These are phyloP conservation scores for Cadophora gregata DNA, from an alignment of 2,329 filamentous ascomycete species.

Conservation along the genomic window DNA sequence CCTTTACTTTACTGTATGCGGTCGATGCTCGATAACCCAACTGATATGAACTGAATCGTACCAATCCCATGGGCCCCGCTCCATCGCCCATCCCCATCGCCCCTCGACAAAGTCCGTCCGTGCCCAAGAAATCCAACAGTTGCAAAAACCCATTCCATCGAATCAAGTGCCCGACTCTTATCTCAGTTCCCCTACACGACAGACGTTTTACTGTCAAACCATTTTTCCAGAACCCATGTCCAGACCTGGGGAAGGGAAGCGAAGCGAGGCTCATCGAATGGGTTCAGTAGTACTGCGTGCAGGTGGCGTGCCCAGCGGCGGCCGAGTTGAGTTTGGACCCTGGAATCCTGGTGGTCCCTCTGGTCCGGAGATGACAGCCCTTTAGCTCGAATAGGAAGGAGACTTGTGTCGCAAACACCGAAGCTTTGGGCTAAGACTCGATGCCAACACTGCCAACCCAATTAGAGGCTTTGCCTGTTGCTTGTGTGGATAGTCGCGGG, in stretches of 20 bases:
- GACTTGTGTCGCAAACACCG: slow-evolving; percentile 6
- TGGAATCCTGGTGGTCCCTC: too few species aligned
- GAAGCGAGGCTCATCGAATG: slow-evolving; percentile 11
- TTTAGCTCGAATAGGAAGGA: slow-evolving; percentile 16
- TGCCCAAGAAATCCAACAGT: background rate
- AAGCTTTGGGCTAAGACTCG: slow-evolving; percentile 13
- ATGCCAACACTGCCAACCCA: background rate
- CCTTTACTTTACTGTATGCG: too few species aligned
- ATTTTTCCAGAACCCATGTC: background rate
- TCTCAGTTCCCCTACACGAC: slow-evolving; percentile 7
- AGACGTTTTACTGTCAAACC: background rate
- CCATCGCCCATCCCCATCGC: too few species aligned
- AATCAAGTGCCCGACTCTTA: slow-evolving; percentile 11
- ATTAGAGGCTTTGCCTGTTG: slow-evolving; percentile 3
- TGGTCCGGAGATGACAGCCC: slow-evolving; percentile 9
- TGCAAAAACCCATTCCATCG: background rate
- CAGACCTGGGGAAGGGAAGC: slow-evolving; percentile 2
- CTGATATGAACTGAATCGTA: background rate
- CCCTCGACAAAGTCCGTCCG: background rate
- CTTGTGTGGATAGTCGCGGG: slow-evolving; percentile 9
- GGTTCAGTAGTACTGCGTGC: too few species aligned
- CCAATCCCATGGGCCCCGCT: too few species aligned
- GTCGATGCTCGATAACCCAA: background rate
- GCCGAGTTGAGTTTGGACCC: background rate
- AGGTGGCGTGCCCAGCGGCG: too few species aligned